A percentile compares a stretch with the other conserved stretches of the same genome.
These are phyloP conservation scores for Penicillium sp. DNA, from an alignment of 2,329 filamentous ascomycete genomes.

Conservation along the genomic window DNA sequence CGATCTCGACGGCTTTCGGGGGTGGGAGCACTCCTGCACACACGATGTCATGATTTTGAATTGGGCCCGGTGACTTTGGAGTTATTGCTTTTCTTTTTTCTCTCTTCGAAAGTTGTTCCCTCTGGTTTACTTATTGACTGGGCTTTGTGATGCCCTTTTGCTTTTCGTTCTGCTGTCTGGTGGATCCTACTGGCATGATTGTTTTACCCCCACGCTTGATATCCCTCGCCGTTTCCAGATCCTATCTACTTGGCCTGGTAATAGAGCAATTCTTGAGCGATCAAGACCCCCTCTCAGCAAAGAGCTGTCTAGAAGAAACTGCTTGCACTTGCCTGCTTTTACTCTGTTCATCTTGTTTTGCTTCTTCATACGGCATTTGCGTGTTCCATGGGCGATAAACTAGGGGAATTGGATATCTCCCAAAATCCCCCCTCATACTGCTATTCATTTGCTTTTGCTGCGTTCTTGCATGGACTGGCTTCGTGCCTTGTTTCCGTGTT, in stretches of 20 bases:
- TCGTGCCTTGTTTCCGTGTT: constrained; percentile 33
- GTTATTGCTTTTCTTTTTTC: constrained; percentile 20
- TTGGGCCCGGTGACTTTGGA: constrained; percentile 25
- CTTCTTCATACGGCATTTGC: constrained; percentile 6
- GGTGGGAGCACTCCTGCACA: constrained; percentile 15
- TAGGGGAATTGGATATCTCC: constrained; percentile 5
- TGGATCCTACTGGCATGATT: constrained; percentile 3
- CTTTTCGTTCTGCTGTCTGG: constrained; percentile 1
- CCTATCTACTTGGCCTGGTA: constrained; percentile 11
- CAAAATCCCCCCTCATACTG: neutral
- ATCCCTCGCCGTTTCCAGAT: constrained; percentile 21
- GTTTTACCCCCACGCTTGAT: constrained; percentile 20
- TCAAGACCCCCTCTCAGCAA: constrained; percentile 10
- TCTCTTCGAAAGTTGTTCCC: constrained; percentile 11
- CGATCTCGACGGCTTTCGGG: constrained; percentile 29
- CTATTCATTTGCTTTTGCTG: constrained; percentile 12
- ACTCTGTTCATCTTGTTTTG: constrained; percentile 7
- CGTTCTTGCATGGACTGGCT: constrained; percentile 20
- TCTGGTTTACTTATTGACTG: neutral
- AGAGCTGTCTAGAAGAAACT: constrained; percentile 20
- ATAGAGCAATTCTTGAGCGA: constrained; percentile 22
- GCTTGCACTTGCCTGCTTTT: neutral
- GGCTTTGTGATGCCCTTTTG: neutral
- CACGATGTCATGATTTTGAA: constrained; percentile 29
- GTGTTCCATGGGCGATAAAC: neutral